Evolutionary conservation across 225 moss, liverwort and hornwort species (phyloP).

Genomic region (Physcomitrellopsis africana): DNA sequence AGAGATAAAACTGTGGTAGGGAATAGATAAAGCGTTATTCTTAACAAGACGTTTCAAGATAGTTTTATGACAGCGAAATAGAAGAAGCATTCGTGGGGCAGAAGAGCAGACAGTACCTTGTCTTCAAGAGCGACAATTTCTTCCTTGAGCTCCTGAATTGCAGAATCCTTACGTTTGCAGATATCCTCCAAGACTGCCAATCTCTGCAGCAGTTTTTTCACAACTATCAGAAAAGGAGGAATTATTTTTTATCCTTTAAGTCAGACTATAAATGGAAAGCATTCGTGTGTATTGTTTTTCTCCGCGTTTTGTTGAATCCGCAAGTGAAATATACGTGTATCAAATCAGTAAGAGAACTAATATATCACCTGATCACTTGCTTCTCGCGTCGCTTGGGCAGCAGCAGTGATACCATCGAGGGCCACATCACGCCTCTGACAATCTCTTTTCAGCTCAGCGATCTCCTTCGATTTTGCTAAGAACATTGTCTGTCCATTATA

Average conservation of each 20-base stretch:
- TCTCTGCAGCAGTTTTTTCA: slow-evolving; percentile 41
- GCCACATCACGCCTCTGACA: slow-evolving; percentile 56
- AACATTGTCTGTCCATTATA: slow-evolving; percentile 55
- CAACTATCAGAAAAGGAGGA: slow-evolving; percentile 4
- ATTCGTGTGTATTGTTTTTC: background rate
- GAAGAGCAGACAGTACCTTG: slow-evolving; percentile 41
- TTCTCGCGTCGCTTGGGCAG: slow-evolving; percentile 64
- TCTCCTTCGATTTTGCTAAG: slow-evolving; percentile 62
- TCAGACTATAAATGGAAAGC: background rate
- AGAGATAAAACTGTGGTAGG: background rate
- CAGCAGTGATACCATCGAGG: slow-evolving; percentile 64
- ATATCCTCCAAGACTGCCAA: slow-evolving; percentile 66
- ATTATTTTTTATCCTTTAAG: background rate
- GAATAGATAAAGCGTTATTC: background rate
- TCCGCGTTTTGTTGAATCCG: background rate
- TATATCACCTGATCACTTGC: slow-evolving; percentile 59
- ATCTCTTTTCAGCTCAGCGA: slow-evolving; percentile 61
- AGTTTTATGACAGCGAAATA: background rate
- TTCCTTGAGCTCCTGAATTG: slow-evolving; percentile 60
- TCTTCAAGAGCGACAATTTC: slow-evolving; percentile 64
- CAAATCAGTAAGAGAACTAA: background rate
- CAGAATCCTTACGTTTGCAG: slow-evolving; percentile 64
- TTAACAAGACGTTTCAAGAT: slow-evolving; percentile 2
- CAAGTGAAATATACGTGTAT: background rate
- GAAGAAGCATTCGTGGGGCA: slow-evolving; percentile 13